Evolutionary conservation across 140 eudicot genomes (phyloP).

Genomic region (Oenanthe javanica): DNA sequence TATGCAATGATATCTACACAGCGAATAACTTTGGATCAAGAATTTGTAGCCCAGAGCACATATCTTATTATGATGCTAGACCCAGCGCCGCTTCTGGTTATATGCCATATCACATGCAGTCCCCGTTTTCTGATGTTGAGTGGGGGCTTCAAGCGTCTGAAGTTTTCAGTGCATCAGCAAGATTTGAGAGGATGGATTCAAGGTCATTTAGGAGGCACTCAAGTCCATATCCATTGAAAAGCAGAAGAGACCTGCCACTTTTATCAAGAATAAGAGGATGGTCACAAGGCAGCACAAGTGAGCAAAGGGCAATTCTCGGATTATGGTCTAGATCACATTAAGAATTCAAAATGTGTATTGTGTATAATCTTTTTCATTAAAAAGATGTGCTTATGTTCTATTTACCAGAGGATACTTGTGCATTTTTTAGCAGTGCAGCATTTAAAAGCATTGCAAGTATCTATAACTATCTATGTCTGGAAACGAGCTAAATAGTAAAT

Average conservation of each 20-base stretch:
- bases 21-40: conserved; percentile 42
- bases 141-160: conserved; percentile 55
- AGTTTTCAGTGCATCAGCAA: conserved; percentile 21
- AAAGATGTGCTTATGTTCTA: too few relatives aligned
- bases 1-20: conserved; percentile 63
- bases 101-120: conserved; percentile 15
- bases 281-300: conserved; percentile 61
- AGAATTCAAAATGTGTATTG: too few relatives aligned
- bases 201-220: conserved; percentile 58
- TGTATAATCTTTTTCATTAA: too few relatives aligned
- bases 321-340: conserved; percentile 30
- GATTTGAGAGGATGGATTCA: conserved; percentile 20
- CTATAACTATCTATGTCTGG: too few relatives aligned
- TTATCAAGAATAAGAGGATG: conserved; percentile 60
- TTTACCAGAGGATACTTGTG: too few relatives aligned
- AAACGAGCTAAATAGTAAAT: too few relatives aligned
- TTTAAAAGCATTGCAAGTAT: too few relatives aligned
- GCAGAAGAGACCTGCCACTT: conserved; percentile 30
- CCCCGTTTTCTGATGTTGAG: conserved; percentile 47
- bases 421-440: too few relatives aligned
- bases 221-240: conserved; percentile 65
- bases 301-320: conserved; percentile 45
- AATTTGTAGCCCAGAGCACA: conserved; percentile 52
- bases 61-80: conserved; percentile 41
- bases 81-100: conserved; percentile 22